Conservation (phyloP, 2,329 filamentous ascomycete species). For the Aspergillus uvarum region DNA sequence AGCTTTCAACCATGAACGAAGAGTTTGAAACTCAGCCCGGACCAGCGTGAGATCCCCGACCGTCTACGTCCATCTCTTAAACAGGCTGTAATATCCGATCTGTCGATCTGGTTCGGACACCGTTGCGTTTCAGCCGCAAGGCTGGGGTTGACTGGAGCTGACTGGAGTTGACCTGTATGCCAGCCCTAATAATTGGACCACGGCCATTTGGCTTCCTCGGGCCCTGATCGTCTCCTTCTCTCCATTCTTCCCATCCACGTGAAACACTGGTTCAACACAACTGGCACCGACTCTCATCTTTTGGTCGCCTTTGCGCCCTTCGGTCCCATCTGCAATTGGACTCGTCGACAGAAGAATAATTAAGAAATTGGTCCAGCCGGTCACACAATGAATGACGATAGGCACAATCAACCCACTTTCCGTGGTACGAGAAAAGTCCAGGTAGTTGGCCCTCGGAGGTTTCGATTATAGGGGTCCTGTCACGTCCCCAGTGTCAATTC, state of each 20-base stretch:
- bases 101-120: conserved; percentile 1
- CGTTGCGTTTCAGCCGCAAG: neutral
- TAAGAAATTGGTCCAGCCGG: neutral
- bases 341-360: neutral
- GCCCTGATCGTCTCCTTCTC: neutral
- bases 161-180: neutral
- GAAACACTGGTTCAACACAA: neutral
- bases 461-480: conserved; percentile 5
- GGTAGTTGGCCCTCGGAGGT: neutral
- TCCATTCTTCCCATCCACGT: neutral
- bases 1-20: neutral
- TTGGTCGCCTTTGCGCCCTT: neutral
- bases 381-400: neutral
- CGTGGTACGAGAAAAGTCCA: neutral
- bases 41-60: neutral
- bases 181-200: conserved; percentile 7
- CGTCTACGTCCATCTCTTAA: neutral
- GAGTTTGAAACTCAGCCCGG: neutral
- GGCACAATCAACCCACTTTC: neutral
- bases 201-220: neutral
- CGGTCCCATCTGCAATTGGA: neutral
- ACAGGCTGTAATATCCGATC: conserved; percentile 4
- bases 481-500: neutral
- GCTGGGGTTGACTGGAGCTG: too few species aligned
- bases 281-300: neutral